These are phyloP conservation scores for Colletotrichum eleusines DNA, from an alignment of 2,329 filamentous ascomycete species.

Conservation along the genomic window DNA sequence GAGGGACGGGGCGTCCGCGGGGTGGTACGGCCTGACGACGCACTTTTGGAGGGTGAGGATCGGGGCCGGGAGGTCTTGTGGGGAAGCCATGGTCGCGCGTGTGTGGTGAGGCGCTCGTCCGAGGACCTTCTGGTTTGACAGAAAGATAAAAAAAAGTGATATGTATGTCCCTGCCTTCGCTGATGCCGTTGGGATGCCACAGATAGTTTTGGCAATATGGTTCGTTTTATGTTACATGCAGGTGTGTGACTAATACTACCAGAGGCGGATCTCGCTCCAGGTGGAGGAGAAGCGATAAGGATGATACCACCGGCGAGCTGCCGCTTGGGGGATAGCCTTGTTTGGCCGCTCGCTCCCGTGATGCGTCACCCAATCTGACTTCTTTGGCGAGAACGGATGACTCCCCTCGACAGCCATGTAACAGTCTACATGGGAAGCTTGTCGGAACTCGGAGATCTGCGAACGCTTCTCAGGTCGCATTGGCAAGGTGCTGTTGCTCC, in stretches of 20 bases:
- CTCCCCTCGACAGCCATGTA: neutral
- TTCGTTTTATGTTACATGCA: neutral
- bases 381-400: neutral
- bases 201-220: neutral
- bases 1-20: conserved; percentile 54
- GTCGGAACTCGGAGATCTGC: neutral
- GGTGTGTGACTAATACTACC: neutral
- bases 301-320: neutral
- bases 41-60: conserved; percentile 29
- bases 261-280: neutral
- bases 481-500: neutral
- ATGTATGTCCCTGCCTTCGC: neutral
- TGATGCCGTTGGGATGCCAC: neutral
- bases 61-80: conserved; percentile 5
- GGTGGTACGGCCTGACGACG: conserved; percentile 56
- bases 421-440: neutral
- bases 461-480: neutral
- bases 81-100: neutral
- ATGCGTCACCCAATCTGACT: conserved; percentile 28
- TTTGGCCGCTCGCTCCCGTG: neutral
- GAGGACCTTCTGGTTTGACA: neutral
- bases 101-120: no score
- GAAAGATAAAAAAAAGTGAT: no score
- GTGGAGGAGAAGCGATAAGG: neutral
- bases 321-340: neutral